A percentile compares a stretch with the other conserved stretches of the same genome.
These are phyloP conservation scores for maize (Zea mays) DNA, from an alignment of 176 grass and related monocot species.

Conservation along the genomic window Zm-B73-REFERENCE-NAM-5.0 NC_050105.1:111182001-111182500, in stretches of 20 bases:
- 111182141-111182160: no score
- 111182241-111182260: neutral
- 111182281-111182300: neutral
- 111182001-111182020: no score
- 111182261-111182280: conserved; percentile 19
- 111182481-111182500: conserved; percentile 1
- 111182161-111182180: no score
- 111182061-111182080: no score
- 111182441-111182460: conserved; percentile 63
- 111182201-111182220: no score
- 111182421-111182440: conserved; percentile 67
- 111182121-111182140: no score
- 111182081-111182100: no score
- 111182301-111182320: conserved; percentile 38
- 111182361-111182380: conserved; percentile 86
- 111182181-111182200: no score
- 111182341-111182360: conserved; percentile 67
- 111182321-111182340: conserved; percentile 58
- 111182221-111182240: no score
- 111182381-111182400: conserved; percentile 80
- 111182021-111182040: no score
- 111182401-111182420: conserved; percentile 75
- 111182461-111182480: conserved; percentile 68
- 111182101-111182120: no score
- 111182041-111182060: no score